Conservation (phyloP, 306 rosid genomes). For the Fragaria iinumae region DNA sequence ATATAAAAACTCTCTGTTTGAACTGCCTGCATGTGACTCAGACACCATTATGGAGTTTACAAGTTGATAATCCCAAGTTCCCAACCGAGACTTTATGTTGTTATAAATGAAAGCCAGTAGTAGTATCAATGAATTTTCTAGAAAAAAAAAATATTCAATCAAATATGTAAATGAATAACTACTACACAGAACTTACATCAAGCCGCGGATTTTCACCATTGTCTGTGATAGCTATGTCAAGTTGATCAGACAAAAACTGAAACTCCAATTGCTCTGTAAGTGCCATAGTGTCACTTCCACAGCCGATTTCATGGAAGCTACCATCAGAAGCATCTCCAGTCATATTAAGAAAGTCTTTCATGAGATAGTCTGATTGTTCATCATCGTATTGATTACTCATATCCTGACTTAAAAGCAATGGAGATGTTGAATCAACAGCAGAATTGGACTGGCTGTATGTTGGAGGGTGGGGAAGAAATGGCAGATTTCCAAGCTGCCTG, state of each 20-base stretch:
- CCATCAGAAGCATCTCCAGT: conserved; percentile 28
- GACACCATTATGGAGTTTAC: neutral
- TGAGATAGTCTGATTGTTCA: conserved; percentile 31
- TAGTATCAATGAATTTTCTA: neutral
- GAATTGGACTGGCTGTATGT: conserved; percentile 29
- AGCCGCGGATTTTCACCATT: conserved; percentile 40
- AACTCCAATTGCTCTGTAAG: conserved; percentile 35
- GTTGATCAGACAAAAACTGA: conserved; percentile 39
- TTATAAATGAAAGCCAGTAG: neutral
- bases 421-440: conserved; percentile 24
- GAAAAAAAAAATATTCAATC: neutral
- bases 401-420: conserved; percentile 23
- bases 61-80: neutral
- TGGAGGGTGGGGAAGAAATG: conserved; percentile 44
- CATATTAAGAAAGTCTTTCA: conserved; percentile 36
- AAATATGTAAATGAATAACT: neutral
- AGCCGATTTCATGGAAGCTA: conserved; percentile 24
- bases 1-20: neutral
- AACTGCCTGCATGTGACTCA: neutral
- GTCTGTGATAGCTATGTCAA: conserved; percentile 40
- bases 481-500: conserved; percentile 44
- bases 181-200: conserved; percentile 33
- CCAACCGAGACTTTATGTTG: neutral
- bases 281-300: conserved; percentile 28
- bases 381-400: conserved; percentile 21